Evolutionary conservation across 208 protist species (phyloP), one percentile per base, ranked within the genome.

Genomic region (Wallacemonas collosoma): DNA sequence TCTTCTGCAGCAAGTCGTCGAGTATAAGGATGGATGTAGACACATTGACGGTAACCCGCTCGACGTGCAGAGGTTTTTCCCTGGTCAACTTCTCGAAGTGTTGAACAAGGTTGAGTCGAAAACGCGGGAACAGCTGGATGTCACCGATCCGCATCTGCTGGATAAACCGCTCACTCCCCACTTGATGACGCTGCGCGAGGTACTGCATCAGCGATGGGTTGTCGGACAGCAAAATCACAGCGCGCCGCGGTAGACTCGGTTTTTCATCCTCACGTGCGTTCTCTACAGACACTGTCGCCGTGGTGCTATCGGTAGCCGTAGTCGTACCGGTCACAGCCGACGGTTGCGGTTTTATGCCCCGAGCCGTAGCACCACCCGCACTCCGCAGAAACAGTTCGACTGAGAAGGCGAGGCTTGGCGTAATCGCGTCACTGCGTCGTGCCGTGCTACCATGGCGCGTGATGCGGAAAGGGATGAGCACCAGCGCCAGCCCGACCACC

Each of bases 51-150:
- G 78, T 65, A 2, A 87, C 55, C 38, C 89, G 86, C 45, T 93
- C 88, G 26, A 96, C 82, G 1, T 51, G 61, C 5, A 96, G 72
- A 14, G 82, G 81, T 36, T 76, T 73, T 3, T 70, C 57, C 48
- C 72, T 68, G 48, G 73, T 62, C 38, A 93, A 17, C n/a, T 56
- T 48, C 63, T 94, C 91, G 71, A 92, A 96, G 70, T 96, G 91
- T 35, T 78, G 78, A 41, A 96, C 75, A 50, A 96, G 57, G 48
- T 85, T 76, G 9, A 96, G 82, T 3, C 91, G 87, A 68, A 96
- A 96, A 36, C 89, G 81, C 15, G 91, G 91, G 66, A 93, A 96
- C 35, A 96, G 79, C 64, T 93, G 82, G 12, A 96, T 71, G 56
- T 94, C 89, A 38, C 89, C 83, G 2, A 94, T 75, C 61, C 84